Conservation (phyloP, 164 flowering plant species). For the Piper longum region DNA sequence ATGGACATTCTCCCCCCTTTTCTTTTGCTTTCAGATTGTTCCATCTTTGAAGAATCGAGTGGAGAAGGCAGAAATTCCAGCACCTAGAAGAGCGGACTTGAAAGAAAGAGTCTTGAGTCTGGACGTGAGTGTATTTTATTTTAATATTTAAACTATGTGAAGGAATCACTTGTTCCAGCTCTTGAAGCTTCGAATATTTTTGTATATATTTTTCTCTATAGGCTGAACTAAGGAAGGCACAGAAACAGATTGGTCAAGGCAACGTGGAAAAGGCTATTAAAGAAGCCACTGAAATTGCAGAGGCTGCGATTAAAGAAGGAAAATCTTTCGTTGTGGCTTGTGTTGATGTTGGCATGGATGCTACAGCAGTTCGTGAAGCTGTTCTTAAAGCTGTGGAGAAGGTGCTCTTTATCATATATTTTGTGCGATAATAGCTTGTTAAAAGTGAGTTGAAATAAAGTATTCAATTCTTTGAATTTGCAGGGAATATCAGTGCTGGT, state of each 20-base stretch:
- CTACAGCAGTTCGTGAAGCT: slow-evolving; percentile 81
- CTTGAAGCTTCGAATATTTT: not conserved
- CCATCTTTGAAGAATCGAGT: slow-evolving; percentile 63
- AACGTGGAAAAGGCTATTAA: slow-evolving; percentile 58
- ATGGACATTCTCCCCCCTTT: not conserved
- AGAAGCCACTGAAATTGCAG: slow-evolving; percentile 48
- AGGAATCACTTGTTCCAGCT: not conserved
- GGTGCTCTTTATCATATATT: not conserved
- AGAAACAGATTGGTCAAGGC: slow-evolving; percentile 72
- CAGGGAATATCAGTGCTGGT: slow-evolving; percentile 81
- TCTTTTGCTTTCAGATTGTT: slow-evolving; percentile 40
- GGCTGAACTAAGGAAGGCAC: slow-evolving; percentile 62
- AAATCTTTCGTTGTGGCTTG: slow-evolving; percentile 52
- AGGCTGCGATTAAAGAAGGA: slow-evolving; percentile 54
- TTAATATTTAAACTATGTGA: not conserved
- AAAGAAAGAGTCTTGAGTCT: slow-evolving; percentile 44
- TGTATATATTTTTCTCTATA: slow-evolving; percentile 9
- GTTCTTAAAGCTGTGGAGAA: slow-evolving; percentile 53
- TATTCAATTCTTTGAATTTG: slow-evolving; percentile 3
- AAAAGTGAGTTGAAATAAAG: not conserved
- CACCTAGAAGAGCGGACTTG: slow-evolving; percentile 72
- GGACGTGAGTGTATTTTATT: slow-evolving; percentile 37
- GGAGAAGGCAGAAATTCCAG: slow-evolving; percentile 70
- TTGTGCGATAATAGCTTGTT: not conserved
- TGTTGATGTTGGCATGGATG: slow-evolving; percentile 77